Evolutionary conservation across 2,329 filamentous ascomycete species (phyloP).

Genomic region (Tolypocladium tundrense): DNA sequence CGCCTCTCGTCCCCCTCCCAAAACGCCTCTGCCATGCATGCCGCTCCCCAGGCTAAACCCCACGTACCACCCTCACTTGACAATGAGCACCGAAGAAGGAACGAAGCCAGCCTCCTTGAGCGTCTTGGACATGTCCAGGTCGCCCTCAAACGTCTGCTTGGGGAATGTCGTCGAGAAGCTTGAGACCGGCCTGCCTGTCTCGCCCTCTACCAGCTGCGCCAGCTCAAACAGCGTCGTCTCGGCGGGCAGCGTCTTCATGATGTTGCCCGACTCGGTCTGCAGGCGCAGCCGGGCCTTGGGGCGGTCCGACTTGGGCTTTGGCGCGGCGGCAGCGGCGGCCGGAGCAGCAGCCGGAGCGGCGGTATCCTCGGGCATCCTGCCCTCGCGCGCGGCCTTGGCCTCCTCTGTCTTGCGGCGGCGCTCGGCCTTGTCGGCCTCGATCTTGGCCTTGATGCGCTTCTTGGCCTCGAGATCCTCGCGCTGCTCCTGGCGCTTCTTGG

Average conservation of each 20-base stretch:
- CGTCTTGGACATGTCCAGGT: constrained; percentile 74
- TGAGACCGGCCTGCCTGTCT: constrained; percentile 59
- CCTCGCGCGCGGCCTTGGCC: constrained; percentile 78
- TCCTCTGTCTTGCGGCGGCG: constrained; percentile 74
- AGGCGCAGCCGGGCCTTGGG: constrained; percentile 74
- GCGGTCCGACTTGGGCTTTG: constrained; percentile 59
- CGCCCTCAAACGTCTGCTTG: constrained; percentile 62
- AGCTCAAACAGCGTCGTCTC: constrained; percentile 92
- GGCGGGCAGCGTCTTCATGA: constrained; percentile 80
- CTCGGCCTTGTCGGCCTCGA: constrained; percentile 89
- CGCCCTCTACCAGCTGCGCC: constrained; percentile 61
- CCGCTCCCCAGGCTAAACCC: neutral
- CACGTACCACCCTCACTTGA: constrained; percentile 34
- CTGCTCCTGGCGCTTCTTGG: constrained; percentile 81
- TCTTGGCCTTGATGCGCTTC: constrained; percentile 83
- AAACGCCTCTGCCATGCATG: neutral
- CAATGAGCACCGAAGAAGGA: constrained; percentile 81
- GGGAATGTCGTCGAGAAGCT: constrained; percentile 85
- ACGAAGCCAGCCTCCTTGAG: constrained; percentile 85
- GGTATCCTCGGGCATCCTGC: constrained; percentile 42
- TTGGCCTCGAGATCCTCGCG: constrained; percentile 74
- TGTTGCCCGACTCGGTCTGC: constrained; percentile 61
- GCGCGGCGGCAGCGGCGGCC: constrained; percentile 35
- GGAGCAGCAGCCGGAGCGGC: constrained; percentile 19
- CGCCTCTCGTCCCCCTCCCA: neutral